phyloP scores from a whole-genome alignment of 371 early-diverging fungal genomes.

The Coemansia sp. region DNA sequence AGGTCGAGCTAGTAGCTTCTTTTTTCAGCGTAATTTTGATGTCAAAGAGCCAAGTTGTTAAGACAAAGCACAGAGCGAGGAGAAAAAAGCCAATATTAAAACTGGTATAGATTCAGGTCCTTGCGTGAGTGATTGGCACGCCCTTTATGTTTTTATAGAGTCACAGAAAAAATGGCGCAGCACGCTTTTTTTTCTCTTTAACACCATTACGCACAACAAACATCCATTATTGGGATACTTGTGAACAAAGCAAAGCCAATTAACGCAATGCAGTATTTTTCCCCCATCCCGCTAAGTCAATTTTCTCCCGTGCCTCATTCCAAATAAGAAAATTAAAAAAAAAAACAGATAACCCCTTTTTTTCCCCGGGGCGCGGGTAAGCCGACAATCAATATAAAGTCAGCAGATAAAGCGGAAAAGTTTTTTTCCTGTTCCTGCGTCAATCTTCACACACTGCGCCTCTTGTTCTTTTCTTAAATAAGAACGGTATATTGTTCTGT shows the following conservation, averaged over 20 bases:
- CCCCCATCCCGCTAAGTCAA: background rate
- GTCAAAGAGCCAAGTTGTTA: too few species aligned
- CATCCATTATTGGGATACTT: background rate
- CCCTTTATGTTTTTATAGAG: background rate
- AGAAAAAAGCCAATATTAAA: background rate
- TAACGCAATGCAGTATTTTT: background rate
- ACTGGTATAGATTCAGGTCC: background rate
- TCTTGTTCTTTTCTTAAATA: too few species aligned
- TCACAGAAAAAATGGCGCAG: background rate
- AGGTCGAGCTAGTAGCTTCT: too few species aligned
- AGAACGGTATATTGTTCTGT: too few species aligned
- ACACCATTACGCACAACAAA: background rate
- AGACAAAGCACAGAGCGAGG: too few species aligned
- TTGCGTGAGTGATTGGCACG: background rate
- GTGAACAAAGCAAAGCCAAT: background rate
- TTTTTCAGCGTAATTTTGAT: too few species aligned
- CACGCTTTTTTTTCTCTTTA: background rate
- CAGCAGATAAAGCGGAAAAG: too few species aligned
- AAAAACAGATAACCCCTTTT: background rate
- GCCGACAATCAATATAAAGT: too few species aligned
- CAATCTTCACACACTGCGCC: too few species aligned
- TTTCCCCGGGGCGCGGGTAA: too few species aligned
- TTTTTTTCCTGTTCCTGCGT: too few species aligned
- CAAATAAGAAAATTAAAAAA: background rate
- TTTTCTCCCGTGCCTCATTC: conserved; percentile 2